Evolutionary conservation across 495 filamentous ascomycete genomes (phyloP).

Genomic region (Podospora fimiseda): DNA sequence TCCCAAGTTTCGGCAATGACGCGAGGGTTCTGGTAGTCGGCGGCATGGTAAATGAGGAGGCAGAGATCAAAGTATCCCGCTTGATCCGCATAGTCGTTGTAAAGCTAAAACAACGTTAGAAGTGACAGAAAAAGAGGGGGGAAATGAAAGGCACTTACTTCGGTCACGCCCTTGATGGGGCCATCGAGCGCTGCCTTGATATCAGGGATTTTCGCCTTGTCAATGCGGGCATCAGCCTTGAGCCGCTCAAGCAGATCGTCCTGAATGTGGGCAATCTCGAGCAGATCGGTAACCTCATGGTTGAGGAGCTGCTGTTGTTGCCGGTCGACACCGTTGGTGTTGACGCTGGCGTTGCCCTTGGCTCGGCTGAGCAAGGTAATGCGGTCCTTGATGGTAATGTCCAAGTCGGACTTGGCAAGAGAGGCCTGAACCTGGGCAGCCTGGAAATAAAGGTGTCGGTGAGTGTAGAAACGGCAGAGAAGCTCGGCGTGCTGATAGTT

Average conservation of each 20-base stretch:
- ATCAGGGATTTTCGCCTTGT: constrained; percentile 48
- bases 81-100: constrained; percentile 81
- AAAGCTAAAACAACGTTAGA: constrained; percentile 56
- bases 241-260: constrained; percentile 82
- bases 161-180: constrained; percentile 61
- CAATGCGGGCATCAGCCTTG: constrained; percentile 62
- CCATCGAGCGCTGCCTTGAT: constrained; percentile 65
- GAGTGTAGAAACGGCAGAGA: constrained; percentile 84
- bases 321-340: constrained; percentile 62
- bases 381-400: constrained; percentile 64
- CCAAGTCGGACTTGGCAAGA: constrained; percentile 74
- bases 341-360: constrained; percentile 76
- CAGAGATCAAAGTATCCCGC: constrained; percentile 88
- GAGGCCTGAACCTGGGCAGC: constrained; percentile 80
- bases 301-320: constrained; percentile 71
- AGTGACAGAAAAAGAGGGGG: constrained; percentile 4
- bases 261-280: constrained; percentile 93
- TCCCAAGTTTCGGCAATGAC: constrained; percentile 82
- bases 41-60: constrained; percentile 80
- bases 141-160: constrained; percentile 49
- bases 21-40: constrained; percentile 76
- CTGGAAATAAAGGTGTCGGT: constrained; percentile 69
- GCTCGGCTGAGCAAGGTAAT: constrained; percentile 86
- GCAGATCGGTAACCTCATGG: constrained; percentile 73
- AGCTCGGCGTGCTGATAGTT: constrained; percentile 76